Base-by-base conservation (phyloP, 371 early-diverging fungal genomes). In the Apophysomyces sp. region DNA sequence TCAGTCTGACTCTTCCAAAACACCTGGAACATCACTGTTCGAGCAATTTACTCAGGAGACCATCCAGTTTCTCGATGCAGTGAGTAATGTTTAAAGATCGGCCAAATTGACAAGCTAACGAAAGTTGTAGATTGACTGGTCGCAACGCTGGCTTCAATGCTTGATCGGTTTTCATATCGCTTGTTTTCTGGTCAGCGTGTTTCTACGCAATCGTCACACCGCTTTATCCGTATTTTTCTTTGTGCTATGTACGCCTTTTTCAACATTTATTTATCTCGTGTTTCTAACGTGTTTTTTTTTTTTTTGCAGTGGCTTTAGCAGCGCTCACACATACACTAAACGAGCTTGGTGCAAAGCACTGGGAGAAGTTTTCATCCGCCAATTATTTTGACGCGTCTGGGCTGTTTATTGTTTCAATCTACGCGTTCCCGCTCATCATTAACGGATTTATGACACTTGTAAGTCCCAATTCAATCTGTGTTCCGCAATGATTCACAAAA, bases 341-440 rank as follows among this genome's bases (percentile, higher is more conserved):
- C 63, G n/a, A 32, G n/a, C 57, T 81, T 5, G 72, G 70, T 26
- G 55, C 71, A 5, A 53, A 56, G 18, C 60, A 81, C 37, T 77
- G 78, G 73, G 34, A 63, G 6, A 24, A 27, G 0, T 79, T 83
- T 58, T 67, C 80, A 2, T 65, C 69, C 2, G 57, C 71, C 13
- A 60, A 75, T 53, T 81, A 83, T 53, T 83, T 83, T 64, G 84
- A 83, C 51, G 57, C 58, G 3, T 66, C 68, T 6, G 84, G 84
- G 7, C 28, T 77, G 36, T 81, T 83, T 60, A 69, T 73, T 39
- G 76, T 76, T 1, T 61, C 72, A 8, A 62, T 80, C 4, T 83
- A 80, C 55, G 70, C 80, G 6, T 68, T 73, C 16, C 84, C 84
- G 0, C 61, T 83, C 27, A 39, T 83, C 31, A 60, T 72, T 30